Evolutionary conservation across 1,284 basidiomycete species (phyloP).

Genomic region (Peniophora sp.): DNA sequence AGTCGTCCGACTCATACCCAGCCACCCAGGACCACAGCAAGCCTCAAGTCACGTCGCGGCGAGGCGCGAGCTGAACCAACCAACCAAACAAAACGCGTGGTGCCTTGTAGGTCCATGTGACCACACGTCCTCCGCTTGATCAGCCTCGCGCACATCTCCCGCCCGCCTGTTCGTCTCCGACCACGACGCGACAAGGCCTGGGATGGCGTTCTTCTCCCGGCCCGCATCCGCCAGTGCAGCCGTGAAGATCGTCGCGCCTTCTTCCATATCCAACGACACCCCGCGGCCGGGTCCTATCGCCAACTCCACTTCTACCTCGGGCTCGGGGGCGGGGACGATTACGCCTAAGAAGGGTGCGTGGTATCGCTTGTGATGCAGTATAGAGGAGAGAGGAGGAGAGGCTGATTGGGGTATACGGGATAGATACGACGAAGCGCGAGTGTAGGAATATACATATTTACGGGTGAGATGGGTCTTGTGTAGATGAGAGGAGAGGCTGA

Average conservation of each 20-base stretch:
- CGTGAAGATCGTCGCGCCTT: conserved; percentile 49
- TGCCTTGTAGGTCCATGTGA: no score
- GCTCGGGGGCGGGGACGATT: neutral
- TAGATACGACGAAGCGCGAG: conserved; percentile 69
- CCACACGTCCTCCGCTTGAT: no score
- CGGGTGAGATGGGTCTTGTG: conserved; percentile 43
- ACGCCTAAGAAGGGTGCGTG: neutral
- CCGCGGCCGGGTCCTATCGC: conserved; percentile 28
- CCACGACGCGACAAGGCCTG: conserved; percentile 7
- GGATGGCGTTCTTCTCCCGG: conserved; percentile 34
- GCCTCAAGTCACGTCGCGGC: no score
- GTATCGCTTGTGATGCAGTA: conserved; percentile 6
- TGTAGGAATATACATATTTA: conserved; percentile 86
- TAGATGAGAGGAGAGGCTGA: neutral
- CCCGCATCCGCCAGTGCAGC: conserved; percentile 41
- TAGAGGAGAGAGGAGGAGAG: no score
- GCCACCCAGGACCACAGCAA: no score
- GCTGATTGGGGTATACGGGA: conserved; percentile 8
- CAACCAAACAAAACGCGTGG: no score
- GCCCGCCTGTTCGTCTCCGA: no score
- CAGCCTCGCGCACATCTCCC: no score
- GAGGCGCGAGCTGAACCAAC: no score
- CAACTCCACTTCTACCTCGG: conserved; percentile 28
- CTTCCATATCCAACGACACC: conserved; percentile 26
- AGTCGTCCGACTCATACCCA: no score